Evolutionary conservation across 257 asterid species (phyloP).

Genomic region (Fraxinus americana): DNA sequence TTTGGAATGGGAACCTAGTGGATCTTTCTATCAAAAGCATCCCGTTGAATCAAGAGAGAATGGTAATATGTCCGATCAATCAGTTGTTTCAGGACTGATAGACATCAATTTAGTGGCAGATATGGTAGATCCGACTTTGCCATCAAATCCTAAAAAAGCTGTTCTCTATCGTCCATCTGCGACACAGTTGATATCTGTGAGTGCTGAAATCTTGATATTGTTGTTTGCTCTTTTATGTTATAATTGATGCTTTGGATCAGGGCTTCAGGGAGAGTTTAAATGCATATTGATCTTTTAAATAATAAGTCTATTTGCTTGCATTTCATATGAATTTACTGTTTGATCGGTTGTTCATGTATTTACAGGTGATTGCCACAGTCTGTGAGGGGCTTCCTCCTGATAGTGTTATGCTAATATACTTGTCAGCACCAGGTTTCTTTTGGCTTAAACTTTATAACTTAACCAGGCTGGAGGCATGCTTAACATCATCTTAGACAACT

Average conservation of each 20-base stretch:
- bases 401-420: constrained; percentile 74
- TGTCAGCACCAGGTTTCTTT: constrained; percentile 76
- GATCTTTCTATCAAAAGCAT: constrained; percentile 70
- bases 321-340: constrained; percentile 21
- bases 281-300: not conserved
- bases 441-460: constrained; percentile 18
- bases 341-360: constrained; percentile 21
- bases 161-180: constrained; percentile 82
- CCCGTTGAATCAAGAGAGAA: constrained; percentile 63
- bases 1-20: constrained; percentile 98
- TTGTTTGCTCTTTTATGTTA: constrained; percentile 7
- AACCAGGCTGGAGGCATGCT: constrained; percentile 17
- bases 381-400: constrained; percentile 90
- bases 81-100: constrained; percentile 84
- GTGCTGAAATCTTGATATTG: constrained; percentile 37
- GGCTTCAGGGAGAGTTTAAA: constrained; percentile 18
- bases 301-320: not conserved
- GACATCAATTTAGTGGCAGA: constrained; percentile 82
- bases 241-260: constrained; percentile 27
- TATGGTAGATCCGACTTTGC: constrained; percentile 89
- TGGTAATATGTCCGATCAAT: constrained; percentile 61
- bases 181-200: constrained; percentile 84
- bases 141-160: constrained; percentile 93
- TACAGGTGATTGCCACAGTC: constrained; percentile 81
- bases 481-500: constrained; percentile 18